Conservation (phyloP, 108 stramenopile species). For the Pseudonitzschia multiseries region DNA sequence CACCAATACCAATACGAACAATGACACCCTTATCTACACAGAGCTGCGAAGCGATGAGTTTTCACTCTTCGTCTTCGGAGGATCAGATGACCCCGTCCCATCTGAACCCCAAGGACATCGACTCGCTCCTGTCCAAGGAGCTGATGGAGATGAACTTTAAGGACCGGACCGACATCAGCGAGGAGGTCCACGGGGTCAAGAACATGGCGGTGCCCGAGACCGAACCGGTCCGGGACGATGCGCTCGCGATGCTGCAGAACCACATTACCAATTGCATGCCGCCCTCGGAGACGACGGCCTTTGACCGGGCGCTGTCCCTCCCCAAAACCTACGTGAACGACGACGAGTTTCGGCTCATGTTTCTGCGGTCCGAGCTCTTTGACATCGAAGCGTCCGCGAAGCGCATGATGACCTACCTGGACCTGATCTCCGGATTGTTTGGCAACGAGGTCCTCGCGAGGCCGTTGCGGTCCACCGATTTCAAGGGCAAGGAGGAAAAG, state of each 20-base stretch:
- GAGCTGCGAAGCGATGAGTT: too few relatives aligned
- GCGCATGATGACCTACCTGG: conserved; percentile 34
- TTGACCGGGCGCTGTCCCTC: not conserved
- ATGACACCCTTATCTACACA: too few relatives aligned
- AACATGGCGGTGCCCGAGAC: not conserved
- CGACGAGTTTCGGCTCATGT: conserved; percentile 21
- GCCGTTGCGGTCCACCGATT: conserved; percentile 4
- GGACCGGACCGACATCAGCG: not conserved
- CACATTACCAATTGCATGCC: not conserved
- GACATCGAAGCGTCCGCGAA: conserved; percentile 29
- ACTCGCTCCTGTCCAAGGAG: not conserved
- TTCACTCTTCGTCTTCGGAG: too few relatives aligned
- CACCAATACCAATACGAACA: too few relatives aligned
- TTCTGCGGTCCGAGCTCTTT: conserved; percentile 44
- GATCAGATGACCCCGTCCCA: too few relatives aligned
- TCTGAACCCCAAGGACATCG: not conserved
- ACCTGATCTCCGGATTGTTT: conserved; percentile 4
- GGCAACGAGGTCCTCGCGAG: not conserved
- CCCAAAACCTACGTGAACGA: conserved; percentile 1
- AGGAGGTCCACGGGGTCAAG: conserved; percentile 15
- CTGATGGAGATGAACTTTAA: conserved; percentile 1
- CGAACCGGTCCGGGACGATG: not conserved
- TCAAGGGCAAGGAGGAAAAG: conserved; percentile 2
- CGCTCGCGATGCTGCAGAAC: not conserved
- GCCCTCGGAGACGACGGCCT: not conserved